Evolutionary conservation across 2,329 filamentous ascomycete species (phyloP).

Genomic region (Cladosporium austrohemisphaericum): DNA sequence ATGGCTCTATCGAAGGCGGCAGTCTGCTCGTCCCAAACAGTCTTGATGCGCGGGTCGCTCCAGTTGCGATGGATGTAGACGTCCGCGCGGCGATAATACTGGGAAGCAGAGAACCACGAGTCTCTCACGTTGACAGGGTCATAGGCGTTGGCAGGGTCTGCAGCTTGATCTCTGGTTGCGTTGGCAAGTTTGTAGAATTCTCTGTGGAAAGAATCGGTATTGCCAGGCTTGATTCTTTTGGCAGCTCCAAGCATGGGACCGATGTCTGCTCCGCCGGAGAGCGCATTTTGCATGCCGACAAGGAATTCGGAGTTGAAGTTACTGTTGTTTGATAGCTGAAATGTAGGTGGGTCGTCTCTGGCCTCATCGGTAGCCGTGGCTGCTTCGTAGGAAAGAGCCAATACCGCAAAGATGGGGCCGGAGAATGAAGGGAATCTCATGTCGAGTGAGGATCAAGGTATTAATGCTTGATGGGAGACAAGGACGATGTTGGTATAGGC

Average conservation of each 20-base stretch:
- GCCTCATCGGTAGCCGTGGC: no score
- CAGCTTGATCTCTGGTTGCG: conserved; percentile 3
- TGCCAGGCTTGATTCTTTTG: conserved; percentile 10
- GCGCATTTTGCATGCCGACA: no score
- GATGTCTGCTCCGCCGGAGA: conserved; percentile 11
- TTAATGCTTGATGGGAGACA: no score
- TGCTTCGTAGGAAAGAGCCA: no score
- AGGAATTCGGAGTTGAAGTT: no score
- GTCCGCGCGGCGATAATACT: conserved; percentile 43
- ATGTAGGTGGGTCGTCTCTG: no score
- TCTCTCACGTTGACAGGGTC: neutral
- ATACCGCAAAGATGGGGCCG: no score
- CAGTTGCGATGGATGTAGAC: conserved; percentile 43
- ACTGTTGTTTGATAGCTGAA: no score
- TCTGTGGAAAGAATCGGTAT: conserved; percentile 11
- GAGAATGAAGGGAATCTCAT: no score
- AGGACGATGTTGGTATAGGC: no score
- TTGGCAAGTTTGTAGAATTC: conserved; percentile 13
- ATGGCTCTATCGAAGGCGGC: conserved; percentile 40
- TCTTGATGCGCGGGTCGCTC: conserved; percentile 40
- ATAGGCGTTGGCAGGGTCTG: conserved; percentile 7
- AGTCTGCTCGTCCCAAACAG: conserved; percentile 36
- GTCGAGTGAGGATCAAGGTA: no score
- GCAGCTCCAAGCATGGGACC: conserved; percentile 4
- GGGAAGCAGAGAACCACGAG: conserved; percentile 36